Evolutionary conservation across 1,284 basidiomycete genomes (phyloP), one percentile per base, ranked within the genome.

Genomic region (Vanrija sp.): DNA sequence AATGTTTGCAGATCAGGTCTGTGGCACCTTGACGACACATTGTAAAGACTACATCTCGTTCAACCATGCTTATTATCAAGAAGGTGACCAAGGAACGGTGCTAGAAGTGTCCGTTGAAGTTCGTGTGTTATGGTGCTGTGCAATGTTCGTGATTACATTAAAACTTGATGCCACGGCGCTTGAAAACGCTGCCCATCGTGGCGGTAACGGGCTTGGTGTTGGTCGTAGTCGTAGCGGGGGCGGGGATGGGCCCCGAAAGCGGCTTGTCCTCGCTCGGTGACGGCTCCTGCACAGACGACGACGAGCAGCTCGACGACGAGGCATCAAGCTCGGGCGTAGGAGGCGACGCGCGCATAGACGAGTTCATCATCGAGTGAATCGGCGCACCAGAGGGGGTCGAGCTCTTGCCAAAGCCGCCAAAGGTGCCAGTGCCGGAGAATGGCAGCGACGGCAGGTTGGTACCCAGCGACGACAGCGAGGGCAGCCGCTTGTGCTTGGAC

Each of bases 271-370:
- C 54, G 38, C 48, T 37, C 16, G 47, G 51, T 18, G 39, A 44
- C 10, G 51, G 48, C 42, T 59, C 57, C 25, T 54, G 27, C 23
- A 55, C 57, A 3, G 57, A 60, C 2, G 27, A 38, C 7, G 57
- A 59, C 38, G 60, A 64, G 53, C 57, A 64, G 44, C 55, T 58
- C 23, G 53, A 56, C 0, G 47, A 49, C 27, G 54, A 57, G 1
- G 65, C 57, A 45, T 68, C 67, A 3, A 68, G 59, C 45, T 68
- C 67, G 20, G 67, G 65, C 6, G 67, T 66, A 1, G 63, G 59
- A 2, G 67, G 67, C 10, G 62, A 60, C 31, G 19, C 42, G 5
- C 22, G 14, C 20, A 15, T 27, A n/a, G n/a, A n/a, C 20, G 31
- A 18, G 16, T 42, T 37, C 42, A 35, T 24, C 41, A 22, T 22